Evolutionary conservation across 2,329 filamentous ascomycete species (phyloP).

Genomic region (Nothophoma quercina): DNA sequence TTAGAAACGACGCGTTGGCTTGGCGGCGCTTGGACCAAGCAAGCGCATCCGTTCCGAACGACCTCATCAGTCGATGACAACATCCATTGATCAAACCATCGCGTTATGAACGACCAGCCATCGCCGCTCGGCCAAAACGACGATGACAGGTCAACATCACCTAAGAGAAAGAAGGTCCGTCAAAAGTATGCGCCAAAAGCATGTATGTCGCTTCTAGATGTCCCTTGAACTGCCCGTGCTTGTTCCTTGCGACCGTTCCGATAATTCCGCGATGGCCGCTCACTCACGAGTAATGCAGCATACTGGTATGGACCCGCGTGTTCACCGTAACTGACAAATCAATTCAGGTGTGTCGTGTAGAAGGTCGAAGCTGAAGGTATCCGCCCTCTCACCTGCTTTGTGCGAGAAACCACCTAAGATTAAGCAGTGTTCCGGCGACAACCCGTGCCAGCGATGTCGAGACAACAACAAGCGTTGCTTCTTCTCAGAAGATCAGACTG

Average conservation of each 20-base stretch:
- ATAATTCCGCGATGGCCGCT: slow-evolving; percentile 30
- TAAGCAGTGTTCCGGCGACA: slow-evolving; percentile 44
- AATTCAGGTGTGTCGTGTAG: slow-evolving; percentile 44
- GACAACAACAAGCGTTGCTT: slow-evolving; percentile 47
- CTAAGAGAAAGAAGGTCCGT: slow-evolving; percentile 47
- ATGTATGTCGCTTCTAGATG: slow-evolving; percentile 34
- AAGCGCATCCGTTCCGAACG: slow-evolving; percentile 14
- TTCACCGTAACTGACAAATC: slow-evolving; percentile 22
- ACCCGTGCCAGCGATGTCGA: slow-evolving; percentile 45
- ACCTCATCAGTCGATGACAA: background rate
- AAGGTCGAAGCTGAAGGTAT: slow-evolving; percentile 47
- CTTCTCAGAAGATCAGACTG: slow-evolving; percentile 49
- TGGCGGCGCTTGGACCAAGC: slow-evolving; percentile 10
- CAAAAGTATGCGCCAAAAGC: slow-evolving; percentile 48
- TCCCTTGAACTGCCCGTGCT: background rate
- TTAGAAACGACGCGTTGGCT: slow-evolving; percentile 1
- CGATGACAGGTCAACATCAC: slow-evolving; percentile 36
- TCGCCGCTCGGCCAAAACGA: slow-evolving; percentile 27
- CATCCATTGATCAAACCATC: slow-evolving; percentile 18
- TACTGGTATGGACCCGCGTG: background rate
- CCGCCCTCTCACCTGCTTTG: background rate
- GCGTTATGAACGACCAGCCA: slow-evolving; percentile 36
- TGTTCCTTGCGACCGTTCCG: slow-evolving; percentile 18
- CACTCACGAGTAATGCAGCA: background rate
- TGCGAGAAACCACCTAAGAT: slow-evolving; percentile 13